Conservation (phyloP, 257 asterid species). For the Nicotiana otophora region DNA sequence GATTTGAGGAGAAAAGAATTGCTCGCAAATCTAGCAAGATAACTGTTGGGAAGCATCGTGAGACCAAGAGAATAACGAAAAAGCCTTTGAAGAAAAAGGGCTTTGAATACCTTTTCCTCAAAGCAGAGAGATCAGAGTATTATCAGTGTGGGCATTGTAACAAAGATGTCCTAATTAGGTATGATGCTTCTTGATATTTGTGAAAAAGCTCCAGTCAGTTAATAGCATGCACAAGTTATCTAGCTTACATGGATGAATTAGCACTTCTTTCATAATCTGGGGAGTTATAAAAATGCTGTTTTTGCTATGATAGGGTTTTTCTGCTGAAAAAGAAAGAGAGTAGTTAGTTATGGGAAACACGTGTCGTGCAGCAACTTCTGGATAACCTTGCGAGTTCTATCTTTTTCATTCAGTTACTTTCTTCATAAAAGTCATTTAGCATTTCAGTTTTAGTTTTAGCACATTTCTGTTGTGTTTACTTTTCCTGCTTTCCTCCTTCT, state of each 20-base stretch:
- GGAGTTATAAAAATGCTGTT: neutral
- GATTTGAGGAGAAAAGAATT: conserved; percentile 73
- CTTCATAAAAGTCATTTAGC: neutral
- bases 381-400: neutral
- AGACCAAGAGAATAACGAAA: conserved; percentile 24
- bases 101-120: conserved; percentile 67
- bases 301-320: neutral
- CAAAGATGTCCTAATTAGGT: conserved; percentile 74
- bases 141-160: conserved; percentile 72
- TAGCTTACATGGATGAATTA: neutral
- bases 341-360: neutral
- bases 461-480: neutral
- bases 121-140: conserved; percentile 56
- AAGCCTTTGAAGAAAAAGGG: conserved; percentile 52
- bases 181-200: conserved; percentile 13
- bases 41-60: conserved; percentile 36
- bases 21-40: conserved; percentile 65
- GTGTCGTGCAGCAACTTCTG: neutral
- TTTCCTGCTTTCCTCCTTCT: neutral
- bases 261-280: neutral
- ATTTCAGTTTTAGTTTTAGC: neutral
- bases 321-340: conserved; percentile 1
- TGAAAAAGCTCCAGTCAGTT: neutral
- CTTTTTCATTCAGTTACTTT: neutral
- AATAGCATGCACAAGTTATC: neutral